These are phyloP conservation scores for Mortierella sp. DNA, from an alignment of 371 early-diverging fungal genomes.

Conservation along the genomic window DNA sequence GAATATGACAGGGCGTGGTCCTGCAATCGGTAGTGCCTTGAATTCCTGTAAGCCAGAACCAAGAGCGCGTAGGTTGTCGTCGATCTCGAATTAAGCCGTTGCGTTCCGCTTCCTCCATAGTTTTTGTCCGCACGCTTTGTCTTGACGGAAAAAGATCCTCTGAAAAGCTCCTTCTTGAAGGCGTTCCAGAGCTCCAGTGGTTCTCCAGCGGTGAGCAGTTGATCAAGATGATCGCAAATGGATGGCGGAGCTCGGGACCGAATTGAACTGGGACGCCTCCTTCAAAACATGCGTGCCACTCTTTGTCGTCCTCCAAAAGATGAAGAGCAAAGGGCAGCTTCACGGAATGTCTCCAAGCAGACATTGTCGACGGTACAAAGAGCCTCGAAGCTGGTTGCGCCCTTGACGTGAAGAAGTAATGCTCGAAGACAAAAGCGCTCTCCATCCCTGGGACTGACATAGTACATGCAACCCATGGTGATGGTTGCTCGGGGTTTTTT, in stretches of 20 bases:
- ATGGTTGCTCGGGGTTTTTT: not conserved
- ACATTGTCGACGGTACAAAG: slow-evolving; percentile 1
- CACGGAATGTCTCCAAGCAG: slow-evolving; percentile 10
- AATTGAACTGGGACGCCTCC: not conserved
- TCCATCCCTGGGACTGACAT: slow-evolving; percentile 18
- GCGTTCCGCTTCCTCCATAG: no score
- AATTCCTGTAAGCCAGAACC: no score
- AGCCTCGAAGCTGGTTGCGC: slow-evolving; percentile 14
- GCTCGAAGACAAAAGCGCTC: slow-evolving; percentile 27
- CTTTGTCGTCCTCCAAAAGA: slow-evolving; percentile 17
- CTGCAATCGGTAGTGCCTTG: not conserved
- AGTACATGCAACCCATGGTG: no score
- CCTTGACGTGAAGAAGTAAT: slow-evolving; percentile 15
- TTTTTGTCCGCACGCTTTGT: no score
- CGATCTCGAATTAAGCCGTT: no score
- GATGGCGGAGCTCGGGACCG: no score
- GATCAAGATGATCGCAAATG: no score
- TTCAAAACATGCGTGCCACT: slow-evolving; percentile 10
- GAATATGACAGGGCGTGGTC: slow-evolving; percentile 20
- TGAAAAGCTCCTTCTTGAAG: no score
- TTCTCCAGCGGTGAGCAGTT: no score
- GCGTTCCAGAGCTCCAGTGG: no score
- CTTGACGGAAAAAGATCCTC: no score
- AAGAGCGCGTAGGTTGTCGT: no score
- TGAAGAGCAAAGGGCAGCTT: slow-evolving; percentile 11